Base-by-base conservation (phyloP, 495 filamentous ascomycete genomes). In the Xylaria scruposa region DNA sequence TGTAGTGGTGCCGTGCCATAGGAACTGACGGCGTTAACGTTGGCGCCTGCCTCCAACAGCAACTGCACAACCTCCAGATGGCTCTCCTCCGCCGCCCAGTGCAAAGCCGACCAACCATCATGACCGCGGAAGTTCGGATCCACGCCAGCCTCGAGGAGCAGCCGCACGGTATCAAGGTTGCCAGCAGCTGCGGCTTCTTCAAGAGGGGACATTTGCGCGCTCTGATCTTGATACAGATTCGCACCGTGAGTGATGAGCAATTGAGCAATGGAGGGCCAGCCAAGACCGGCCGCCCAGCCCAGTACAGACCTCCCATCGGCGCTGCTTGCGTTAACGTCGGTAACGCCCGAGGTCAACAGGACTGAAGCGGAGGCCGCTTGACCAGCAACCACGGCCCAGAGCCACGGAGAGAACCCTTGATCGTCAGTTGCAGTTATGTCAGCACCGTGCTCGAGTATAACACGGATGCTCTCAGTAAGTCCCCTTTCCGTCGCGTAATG, bases 401-500 rank as follows among this genome's bases (percentile, higher is more conserved):
- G 2, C 4, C 0, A 62, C n/a, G 67, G 67, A 17, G 67, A 36
- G 12, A 70, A 33, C 12, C 67, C 67, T 31, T 40, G 19, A 19
- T 59, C 62, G 67, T 70, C 67, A 61, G 40, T 44, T 6, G 33
- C n/a, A 61, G 4, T 2, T 0, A 46, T 19, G 9, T 47, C 36
- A n/a, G 26, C 70, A 67, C 61, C 62, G n/a, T n/a, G n/a, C n/a
- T n/a, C n/a, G n/a, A n/a, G n/a, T n/a, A n/a, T n/a, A n/a, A n/a
- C n/a, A n/a, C n/a, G n/a, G n/a, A n/a, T n/a, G n/a, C n/a, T n/a
- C n/a, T n/a, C n/a, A n/a, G n/a, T n/a, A n/a, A n/a, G n/a, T n/a
- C n/a, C n/a, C n/a, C n/a, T 77, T 67, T 74, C 68, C 42, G 74
- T 71, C 74, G 77, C 77, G 76, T 78, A 80, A 79, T 80, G 78